A percentile compares a stretch with the other conserved stretches of the same genome.
Evolutionary conservation across 345 rosid species (phyloP).

Genomic region (Odontarrhena argentea): DNA sequence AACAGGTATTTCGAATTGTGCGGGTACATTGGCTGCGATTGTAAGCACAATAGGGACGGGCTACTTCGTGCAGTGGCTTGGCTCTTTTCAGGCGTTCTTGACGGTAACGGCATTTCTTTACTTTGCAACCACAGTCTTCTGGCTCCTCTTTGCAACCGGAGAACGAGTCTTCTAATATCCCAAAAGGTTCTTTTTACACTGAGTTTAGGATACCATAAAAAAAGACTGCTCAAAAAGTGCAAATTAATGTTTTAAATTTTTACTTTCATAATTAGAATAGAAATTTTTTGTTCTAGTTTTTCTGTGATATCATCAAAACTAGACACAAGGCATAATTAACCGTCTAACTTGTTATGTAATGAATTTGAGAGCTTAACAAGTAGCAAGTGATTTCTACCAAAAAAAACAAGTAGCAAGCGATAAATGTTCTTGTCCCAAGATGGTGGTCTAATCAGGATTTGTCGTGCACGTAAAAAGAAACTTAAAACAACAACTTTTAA

Average conservation of each 20-base stretch:
- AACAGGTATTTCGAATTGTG: conserved; percentile 80
- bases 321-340: not conserved
- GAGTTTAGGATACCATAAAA: conserved; percentile 5
- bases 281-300: not conserved
- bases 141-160: conserved; percentile 74
- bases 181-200: not conserved
- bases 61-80: conserved; percentile 83
- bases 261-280: not conserved
- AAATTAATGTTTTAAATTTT: not conserved
- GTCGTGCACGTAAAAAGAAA: too few species aligned
- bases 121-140: conserved; percentile 68
- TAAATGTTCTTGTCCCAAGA: too few species aligned
- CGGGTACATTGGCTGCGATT: conserved; percentile 92
- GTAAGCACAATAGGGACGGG: conserved; percentile 95
- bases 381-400: too few species aligned
- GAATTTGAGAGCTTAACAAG: too few species aligned
- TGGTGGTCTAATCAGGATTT: too few species aligned
- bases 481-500: too few species aligned
- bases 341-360: not conserved
- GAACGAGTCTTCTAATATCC: conserved; percentile 68
- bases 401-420: too few species aligned
- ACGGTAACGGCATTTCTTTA: conserved; percentile 78
- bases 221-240: not conserved
- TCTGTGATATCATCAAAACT: conserved; percentile 1
- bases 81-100: conserved; percentile 90